Evolutionary conservation across 192 early-diverging fungal genomes (phyloP).

Genomic region (Coemansia sp.): DNA sequence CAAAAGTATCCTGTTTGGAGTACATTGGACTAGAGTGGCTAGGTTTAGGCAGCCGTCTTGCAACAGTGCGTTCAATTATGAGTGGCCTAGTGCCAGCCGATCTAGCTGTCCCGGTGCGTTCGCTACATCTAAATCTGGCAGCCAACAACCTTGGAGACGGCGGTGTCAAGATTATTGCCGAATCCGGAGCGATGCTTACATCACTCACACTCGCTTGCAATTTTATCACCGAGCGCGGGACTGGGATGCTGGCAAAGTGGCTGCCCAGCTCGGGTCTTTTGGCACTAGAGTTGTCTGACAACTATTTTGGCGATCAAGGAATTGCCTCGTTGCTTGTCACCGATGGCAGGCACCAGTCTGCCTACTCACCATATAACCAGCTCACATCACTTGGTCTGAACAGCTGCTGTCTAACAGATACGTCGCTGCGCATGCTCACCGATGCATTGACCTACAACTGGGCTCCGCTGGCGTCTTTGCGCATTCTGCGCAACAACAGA

Average conservation of each 20-base stretch:
- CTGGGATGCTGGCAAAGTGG: slow-evolving; percentile 38
- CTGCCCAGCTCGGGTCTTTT: slow-evolving; percentile 31
- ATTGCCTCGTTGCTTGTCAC: slow-evolving; percentile 29
- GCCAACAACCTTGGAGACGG: slow-evolving; percentile 48
- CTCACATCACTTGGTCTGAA: slow-evolving; percentile 37
- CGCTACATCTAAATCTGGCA: slow-evolving; percentile 44
- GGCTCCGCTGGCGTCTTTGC: slow-evolving; percentile 41
- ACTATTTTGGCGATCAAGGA: slow-evolving; percentile 54
- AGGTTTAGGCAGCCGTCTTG: slow-evolving; percentile 34
- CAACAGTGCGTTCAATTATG: slow-evolving; percentile 32
- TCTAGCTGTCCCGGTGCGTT: not conserved
- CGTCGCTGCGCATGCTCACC: slow-evolving; percentile 37
- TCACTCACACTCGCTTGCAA: slow-evolving; percentile 51
- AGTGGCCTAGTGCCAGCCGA: slow-evolving; percentile 10
- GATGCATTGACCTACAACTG: slow-evolving; percentile 34
- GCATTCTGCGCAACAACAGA: slow-evolving; percentile 48
- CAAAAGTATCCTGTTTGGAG: slow-evolving; percentile 16
- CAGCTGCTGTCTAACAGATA: slow-evolving; percentile 50
- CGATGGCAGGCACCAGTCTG: not conserved
- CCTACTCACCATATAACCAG: slow-evolving; percentile 12
- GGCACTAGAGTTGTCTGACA: slow-evolving; percentile 43
- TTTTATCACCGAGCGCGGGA: slow-evolving; percentile 51
- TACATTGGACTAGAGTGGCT: slow-evolving; percentile 55
- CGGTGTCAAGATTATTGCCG: slow-evolving; percentile 31
- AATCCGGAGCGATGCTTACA: slow-evolving; percentile 22